A percentile compares a stretch with the other conserved stretches of the same genome.
These are phyloP conservation scores for Pythium guiyangense DNA, from an alignment of 352 stramenopile genomes.

Conservation along the genomic window DNA sequence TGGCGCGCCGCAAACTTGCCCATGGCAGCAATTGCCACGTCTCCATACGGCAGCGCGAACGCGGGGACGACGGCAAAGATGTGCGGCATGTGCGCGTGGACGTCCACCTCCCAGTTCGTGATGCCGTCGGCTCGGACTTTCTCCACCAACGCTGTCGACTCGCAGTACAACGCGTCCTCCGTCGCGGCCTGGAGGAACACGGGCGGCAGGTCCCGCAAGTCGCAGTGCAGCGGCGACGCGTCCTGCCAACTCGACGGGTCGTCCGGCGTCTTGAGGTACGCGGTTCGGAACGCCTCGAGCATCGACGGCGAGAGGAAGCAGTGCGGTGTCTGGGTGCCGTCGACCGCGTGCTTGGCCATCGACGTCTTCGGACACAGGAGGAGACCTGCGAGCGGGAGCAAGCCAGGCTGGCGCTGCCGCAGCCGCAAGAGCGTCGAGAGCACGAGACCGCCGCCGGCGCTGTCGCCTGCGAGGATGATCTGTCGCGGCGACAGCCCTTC, in stretches of 20 bases:
- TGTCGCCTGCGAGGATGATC: conserved; percentile 47
- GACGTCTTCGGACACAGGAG: conserved; percentile 33
- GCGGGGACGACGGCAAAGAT: too few relatives aligned
- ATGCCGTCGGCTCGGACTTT: too few relatives aligned
- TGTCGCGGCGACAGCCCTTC: conserved; percentile 21
- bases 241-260: conserved; percentile 11
- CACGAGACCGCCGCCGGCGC: conserved; percentile 35
- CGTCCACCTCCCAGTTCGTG: too few relatives aligned
- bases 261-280: conserved; percentile 10
- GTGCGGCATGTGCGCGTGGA: too few relatives aligned
- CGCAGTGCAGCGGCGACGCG: conserved; percentile 15
- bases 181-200: conserved; percentile 30
- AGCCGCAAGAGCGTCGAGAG: conserved; percentile 42
- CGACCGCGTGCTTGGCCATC: conserved; percentile 4
- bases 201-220: conserved; percentile 27
- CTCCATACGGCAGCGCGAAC: too few relatives aligned
- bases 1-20: too few relatives aligned
- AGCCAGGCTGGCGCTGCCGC: conserved; percentile 13
- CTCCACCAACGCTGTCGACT: too few relatives aligned
- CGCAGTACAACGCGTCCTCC: conserved; percentile 24
- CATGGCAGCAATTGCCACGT: too few relatives aligned
- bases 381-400: conserved; percentile 25
- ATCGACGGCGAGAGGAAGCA: conserved; percentile 17
- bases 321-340: conserved; percentile 2
- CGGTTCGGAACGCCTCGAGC: conserved; percentile 3